A percentile compares a stretch with the other conserved stretches of the same genome.
phyloP scores from a whole-genome alignment of 257 asterid genomes.

The Gentiana dahurica region DNA sequence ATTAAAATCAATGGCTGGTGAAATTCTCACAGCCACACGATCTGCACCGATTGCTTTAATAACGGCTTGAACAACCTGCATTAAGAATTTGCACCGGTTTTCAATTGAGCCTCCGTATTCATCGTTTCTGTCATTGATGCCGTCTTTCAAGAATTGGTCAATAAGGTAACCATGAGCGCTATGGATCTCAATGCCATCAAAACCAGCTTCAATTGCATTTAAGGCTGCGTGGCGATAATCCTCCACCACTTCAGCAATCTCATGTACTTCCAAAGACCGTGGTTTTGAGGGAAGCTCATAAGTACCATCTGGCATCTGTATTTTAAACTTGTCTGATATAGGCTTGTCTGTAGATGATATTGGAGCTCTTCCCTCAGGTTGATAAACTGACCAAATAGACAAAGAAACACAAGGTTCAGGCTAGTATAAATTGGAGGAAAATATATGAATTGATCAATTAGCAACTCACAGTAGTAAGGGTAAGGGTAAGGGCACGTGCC shows the following conservation, averaged over 20 bases:
- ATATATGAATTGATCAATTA: too few relatives aligned
- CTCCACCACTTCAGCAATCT: conserved; percentile 44
- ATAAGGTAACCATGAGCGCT: conserved; percentile 91
- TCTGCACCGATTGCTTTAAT: conserved; percentile 57
- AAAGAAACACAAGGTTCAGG: neutral
- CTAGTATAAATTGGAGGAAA: too few relatives aligned
- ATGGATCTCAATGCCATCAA: conserved; percentile 80
- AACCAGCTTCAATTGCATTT: conserved; percentile 91
- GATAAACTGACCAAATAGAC: conserved; percentile 39
- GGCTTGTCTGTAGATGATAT: conserved; percentile 69
- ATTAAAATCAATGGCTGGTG: conserved; percentile 86
- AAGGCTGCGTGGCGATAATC: conserved; percentile 69
- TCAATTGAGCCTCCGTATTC: conserved; percentile 67
- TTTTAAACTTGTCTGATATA: conserved; percentile 82
- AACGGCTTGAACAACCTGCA: conserved; percentile 50
- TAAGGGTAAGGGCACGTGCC: too few relatives aligned
- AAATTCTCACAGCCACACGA: conserved; percentile 62
- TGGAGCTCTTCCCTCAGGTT: conserved; percentile 63
- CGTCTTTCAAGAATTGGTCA: conserved; percentile 78
- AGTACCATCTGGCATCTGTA: conserved; percentile 65
- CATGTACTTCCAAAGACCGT: conserved; percentile 34
- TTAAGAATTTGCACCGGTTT: conserved; percentile 63
- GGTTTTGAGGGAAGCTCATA: conserved; percentile 59
- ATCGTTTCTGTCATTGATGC: conserved; percentile 67
- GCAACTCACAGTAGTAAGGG: too few relatives aligned